Evolutionary conservation across 768 basidiomycete species (phyloP).

Genomic region (Kwoniella shandongensis): DNA sequence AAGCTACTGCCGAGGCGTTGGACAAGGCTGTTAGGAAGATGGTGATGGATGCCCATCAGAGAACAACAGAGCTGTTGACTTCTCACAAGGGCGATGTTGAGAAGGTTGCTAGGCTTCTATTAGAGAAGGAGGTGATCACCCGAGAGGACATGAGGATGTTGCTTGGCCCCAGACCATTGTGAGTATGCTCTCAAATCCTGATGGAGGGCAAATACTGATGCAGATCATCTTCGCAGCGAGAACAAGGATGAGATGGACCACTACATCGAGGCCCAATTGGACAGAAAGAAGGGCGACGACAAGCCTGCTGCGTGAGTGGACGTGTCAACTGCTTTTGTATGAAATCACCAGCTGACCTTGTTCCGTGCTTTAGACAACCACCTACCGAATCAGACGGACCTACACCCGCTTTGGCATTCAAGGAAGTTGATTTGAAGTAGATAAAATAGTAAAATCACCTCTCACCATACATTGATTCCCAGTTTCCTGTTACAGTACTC

Average conservation of each 20-base stretch:
- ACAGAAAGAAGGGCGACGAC: constrained; percentile 36
- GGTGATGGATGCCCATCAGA: constrained; percentile 81
- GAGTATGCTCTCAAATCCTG: constrained; percentile 18
- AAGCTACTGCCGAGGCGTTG: constrained; percentile 92
- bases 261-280: constrained; percentile 69
- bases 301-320: neutral
- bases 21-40: constrained; percentile 84
- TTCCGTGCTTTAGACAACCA: too few relatives aligned
- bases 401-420: constrained; percentile 16
- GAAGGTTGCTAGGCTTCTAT: constrained; percentile 81
- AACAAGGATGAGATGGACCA: constrained; percentile 91
- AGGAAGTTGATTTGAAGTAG: constrained; percentile 16
- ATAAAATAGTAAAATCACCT: constrained; percentile 5
- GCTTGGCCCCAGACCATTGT: constrained; percentile 43
- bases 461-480: too few relatives aligned
- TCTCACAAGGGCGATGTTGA: constrained; percentile 84
- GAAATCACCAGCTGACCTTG: too few relatives aligned
- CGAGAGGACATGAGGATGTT: constrained; percentile 61
- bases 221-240: constrained; percentile 68
- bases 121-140: constrained; percentile 95
- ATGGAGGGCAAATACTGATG: constrained; percentile 68
- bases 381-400: constrained; percentile 5
- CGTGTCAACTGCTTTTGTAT: too few relatives aligned
- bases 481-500: too few relatives aligned
- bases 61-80: constrained; percentile 77